Percentiles rank a stretch among this genome's conserved stretches.
Evolutionary conservation across 305 asterid genomes (phyloP).

Genomic region (Coffea humblotiana): DNA sequence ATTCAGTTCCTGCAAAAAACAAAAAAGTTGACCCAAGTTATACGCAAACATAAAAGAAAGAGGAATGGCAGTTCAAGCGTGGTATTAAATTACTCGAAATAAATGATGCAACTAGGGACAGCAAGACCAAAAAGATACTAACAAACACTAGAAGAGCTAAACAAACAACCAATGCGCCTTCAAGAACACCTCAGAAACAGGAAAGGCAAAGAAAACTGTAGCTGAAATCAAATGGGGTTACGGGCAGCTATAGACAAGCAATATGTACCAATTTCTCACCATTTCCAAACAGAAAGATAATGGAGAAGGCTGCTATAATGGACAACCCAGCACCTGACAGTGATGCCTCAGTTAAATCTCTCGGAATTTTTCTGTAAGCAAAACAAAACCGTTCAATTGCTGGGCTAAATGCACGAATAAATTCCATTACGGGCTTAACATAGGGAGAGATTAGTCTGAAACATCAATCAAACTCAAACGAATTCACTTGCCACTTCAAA

Average conservation of each 20-base stretch:
- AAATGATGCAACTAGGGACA: slow-evolving; percentile 9
- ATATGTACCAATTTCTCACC: slow-evolving; percentile 48
- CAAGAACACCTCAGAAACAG: not conserved
- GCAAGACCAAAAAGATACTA: slow-evolving; percentile 6
- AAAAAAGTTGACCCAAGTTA: slow-evolving; percentile 10
- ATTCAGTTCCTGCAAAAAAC: slow-evolving; percentile 68
- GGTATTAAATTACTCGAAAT: not conserved
- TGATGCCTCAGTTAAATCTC: slow-evolving; percentile 97
- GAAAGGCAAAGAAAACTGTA: not conserved
- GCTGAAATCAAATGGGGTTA: not conserved
- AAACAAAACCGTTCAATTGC: not conserved
- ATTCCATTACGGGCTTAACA: not conserved
- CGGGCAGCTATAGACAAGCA: not conserved
- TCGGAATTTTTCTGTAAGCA: slow-evolving; percentile 82
- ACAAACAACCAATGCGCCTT: not conserved
- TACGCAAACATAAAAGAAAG: not conserved
- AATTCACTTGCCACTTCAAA: not conserved
- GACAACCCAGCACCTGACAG: slow-evolving; percentile 97
- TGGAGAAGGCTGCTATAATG: slow-evolving; percentile 75
- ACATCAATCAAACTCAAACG: no score
- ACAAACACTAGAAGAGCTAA: slow-evolving; percentile 8
- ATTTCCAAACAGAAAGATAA: slow-evolving; percentile 92
- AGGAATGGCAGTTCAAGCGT: not conserved
- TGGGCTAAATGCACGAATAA: not conserved
- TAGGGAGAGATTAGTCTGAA: no score